Base-by-base conservation (phyloP, 352 stramenopile genomes). In the Pythium biforme region DNA sequence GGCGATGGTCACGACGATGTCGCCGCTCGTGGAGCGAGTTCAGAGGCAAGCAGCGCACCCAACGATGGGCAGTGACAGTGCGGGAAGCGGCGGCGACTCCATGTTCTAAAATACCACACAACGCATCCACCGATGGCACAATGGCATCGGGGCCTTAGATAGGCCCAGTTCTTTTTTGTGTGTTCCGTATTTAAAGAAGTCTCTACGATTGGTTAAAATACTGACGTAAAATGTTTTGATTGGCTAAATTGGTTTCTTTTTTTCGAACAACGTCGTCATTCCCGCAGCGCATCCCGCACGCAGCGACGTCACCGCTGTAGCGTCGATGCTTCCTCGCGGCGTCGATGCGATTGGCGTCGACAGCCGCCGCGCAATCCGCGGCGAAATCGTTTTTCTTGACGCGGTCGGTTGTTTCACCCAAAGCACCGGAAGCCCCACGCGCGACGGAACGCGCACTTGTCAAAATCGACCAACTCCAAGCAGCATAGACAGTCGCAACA, bases 231-330 rank as follows among this genome's bases (percentile, higher is more conserved):
- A 3, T 9, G 11, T 43, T 55, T 43, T 26, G n/a, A 55, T 55
- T 55, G 48, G 48, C n/a, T 43, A 27, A 55, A 55, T 1, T n/a
- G 6, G 1, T 2, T 15, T 26, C 37, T 39, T 58, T 45, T 55
- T 65, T 58, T 58, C 37, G 53, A 55, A 40, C 23, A 12, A 46
- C 49, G 26, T 37, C 59, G 59, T 66, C 59, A 66, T 60, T 49
- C 39, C 39, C 26, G 3, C 12, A 40, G 33, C 22, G 22, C 51
- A 41, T 41, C 31, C 5, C 22, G 14, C 20, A 22, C 40, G 1
- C 4, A 40, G 52, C 59, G 59, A 66, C 59, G 59, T 66, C 59
- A 66, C 17, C 41, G 6, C 7, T 0, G 10, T 22, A 22, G 50
- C 34, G n/a, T 54, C 29, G 31, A 17, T 12, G 12, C 19, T 3